Evolutionary conservation across 768 basidiomycete species (phyloP), one percentile per base, ranked within the genome.

Genomic region (Vararia minispora): DNA sequence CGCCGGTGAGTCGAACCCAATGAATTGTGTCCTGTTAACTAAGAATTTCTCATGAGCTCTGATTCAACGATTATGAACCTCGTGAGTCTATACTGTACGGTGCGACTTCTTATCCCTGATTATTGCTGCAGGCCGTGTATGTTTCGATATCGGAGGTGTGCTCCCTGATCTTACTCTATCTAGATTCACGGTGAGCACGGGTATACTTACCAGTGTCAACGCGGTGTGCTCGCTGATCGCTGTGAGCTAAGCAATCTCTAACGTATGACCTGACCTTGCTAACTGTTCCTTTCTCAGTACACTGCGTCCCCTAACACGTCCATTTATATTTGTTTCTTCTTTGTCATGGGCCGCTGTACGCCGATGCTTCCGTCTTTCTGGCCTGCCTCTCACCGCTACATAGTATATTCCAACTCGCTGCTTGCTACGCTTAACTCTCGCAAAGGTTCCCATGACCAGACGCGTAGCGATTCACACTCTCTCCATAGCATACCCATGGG

Each of bases 371-470:
- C n/a, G n/a, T 1, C 7, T 4, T 10, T 12, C 11, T 12, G 12
- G 6, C n/a, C 39, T 33, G 24, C 21, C 22, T 24, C 10, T 9
- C 13, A 14, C n/a, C 27, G 13, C 17, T 17, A 9, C 7, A 13
- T 13, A n/a, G 10, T 14, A 20, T 28, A 41, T 14, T 24, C 24
- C 13, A 28, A 20, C 37, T 37, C 25, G 34, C 11, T 35, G 12
- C 16, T 35, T 14, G 24, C 22, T 37, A 16, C 26, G 28, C 48
- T 68, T 0, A 50, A 44, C 0, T 35, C 45, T 4, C 53, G 61
- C 0, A 44, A 66, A 2, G 42, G 42, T 0, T 56, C 52, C 3
- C 37, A 63, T n/a, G 52, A 67, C 45, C n/a, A n/a, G n/a, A n/a
- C n/a, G n/a, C n/a, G n/a, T n/a, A n/a, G n/a, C n/a, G n/a, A n/a